These are phyloP conservation scores for Hyphopichia pseudoburtonii DNA, from an alignment of 1,139 yeast genomes.

Conservation along the genomic window DNA sequence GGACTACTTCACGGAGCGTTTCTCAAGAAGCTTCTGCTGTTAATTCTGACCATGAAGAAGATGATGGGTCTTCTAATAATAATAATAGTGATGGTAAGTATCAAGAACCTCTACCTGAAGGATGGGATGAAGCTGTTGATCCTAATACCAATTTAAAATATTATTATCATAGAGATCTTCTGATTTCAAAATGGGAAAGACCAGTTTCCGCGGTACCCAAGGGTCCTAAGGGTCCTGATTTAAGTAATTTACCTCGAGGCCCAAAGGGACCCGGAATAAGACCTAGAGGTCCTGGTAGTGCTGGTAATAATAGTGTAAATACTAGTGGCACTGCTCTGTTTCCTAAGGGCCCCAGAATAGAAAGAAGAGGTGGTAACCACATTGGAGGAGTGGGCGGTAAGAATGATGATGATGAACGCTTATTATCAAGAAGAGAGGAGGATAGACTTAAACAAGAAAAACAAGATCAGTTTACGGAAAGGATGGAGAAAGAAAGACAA, in stretches of 20 bases:
- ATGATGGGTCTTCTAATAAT: conserved; percentile 3
- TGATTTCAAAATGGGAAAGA: conserved; percentile 58
- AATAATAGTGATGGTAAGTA: conserved; percentile 7
- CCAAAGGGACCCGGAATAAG: conserved; percentile 4
- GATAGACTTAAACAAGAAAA: conserved; percentile 32
- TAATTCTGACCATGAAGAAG: not conserved
- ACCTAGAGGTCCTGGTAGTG: not conserved
- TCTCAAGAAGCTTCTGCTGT: conserved; percentile 7
- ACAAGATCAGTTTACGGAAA: conserved; percentile 31
- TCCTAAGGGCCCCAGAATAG: conserved; percentile 6
- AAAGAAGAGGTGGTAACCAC: not conserved
- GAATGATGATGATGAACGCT: conserved; percentile 10
- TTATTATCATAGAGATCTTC: conserved; percentile 52
- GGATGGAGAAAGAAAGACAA: conserved; percentile 32
- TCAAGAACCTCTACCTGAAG: conserved; percentile 50
- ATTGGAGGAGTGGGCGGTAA: not conserved
- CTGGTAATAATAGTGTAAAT: not conserved
- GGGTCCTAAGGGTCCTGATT: conserved; percentile 13
- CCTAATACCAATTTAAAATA: conserved; percentile 41
- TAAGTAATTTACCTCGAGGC: conserved; percentile 3
- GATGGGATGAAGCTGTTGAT: conserved; percentile 56
- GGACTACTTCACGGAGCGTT: conserved; percentile 6
- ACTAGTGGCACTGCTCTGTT: too few species aligned
- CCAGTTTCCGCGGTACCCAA: conserved; percentile 32
- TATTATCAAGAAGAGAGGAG: conserved; percentile 31